These are phyloP conservation scores for Capronia coronata DNA, from an alignment of 2,329 filamentous ascomycete genomes.

Conservation along the genomic window DNA sequence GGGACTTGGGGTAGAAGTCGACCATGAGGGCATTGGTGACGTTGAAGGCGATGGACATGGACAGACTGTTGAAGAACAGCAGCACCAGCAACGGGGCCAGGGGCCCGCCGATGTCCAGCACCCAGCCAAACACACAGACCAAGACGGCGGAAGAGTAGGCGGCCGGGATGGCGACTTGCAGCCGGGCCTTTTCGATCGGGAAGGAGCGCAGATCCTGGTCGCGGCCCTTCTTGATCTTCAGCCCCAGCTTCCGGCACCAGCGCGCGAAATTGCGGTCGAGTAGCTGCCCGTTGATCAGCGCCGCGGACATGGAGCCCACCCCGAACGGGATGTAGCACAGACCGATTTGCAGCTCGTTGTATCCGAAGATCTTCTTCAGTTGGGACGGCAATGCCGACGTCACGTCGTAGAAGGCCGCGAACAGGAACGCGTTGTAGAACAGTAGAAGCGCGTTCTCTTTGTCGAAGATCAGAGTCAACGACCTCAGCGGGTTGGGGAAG, in stretches of 20 bases:
- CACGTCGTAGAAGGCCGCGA: slow-evolving; percentile 45
- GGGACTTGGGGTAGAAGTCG: slow-evolving; percentile 47
- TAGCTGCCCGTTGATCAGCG: slow-evolving; percentile 40
- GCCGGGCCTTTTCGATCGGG: slow-evolving; percentile 42
- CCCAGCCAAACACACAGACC: slow-evolving; percentile 37
- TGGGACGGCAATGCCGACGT: slow-evolving; percentile 43
- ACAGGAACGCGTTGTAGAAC: slow-evolving; percentile 39
- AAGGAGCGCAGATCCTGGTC: slow-evolving; percentile 47
- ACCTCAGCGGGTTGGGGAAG: slow-evolving; percentile 41
- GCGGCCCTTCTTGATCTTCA: slow-evolving; percentile 55
- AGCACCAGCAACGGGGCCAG: slow-evolving; percentile 34
- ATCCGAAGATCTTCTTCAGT: slow-evolving; percentile 42
- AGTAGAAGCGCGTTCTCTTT: slow-evolving; percentile 36
- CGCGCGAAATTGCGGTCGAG: slow-evolving; percentile 70
- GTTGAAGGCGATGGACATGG: slow-evolving; percentile 39
- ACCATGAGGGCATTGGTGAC: slow-evolving; percentile 44
- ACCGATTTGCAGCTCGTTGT: slow-evolving; percentile 44
- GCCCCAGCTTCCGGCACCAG: slow-evolving; percentile 54
- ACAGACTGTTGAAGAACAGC: slow-evolving; percentile 36
- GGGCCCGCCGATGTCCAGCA: slow-evolving; percentile 32
- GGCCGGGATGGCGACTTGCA: slow-evolving; percentile 33
- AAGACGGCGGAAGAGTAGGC: slow-evolving; percentile 28
- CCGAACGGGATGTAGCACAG: slow-evolving; percentile 34
- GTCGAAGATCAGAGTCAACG: slow-evolving; percentile 35
- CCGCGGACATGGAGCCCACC: slow-evolving; percentile 28